Conservation (phyloP, 768 basidiomycete genomes). For the Lanmaoa pseudosensibilis region DNA sequence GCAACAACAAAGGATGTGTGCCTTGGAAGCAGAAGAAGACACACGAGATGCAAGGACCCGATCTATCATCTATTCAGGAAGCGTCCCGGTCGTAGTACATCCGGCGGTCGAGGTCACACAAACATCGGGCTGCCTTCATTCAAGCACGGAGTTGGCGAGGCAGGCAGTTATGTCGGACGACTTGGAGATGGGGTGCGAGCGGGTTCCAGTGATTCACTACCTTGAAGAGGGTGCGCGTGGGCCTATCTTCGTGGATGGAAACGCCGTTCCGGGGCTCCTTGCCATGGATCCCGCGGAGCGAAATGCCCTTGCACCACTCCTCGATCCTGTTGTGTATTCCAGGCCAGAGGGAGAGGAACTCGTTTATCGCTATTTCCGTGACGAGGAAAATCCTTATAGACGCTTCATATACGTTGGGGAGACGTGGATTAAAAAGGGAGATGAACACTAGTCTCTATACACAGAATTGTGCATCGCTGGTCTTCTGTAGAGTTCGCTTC, state of each 20-base stretch:
- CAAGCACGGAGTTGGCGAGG: neutral
- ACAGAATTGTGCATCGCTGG: no score
- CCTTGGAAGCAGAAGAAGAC: neutral
- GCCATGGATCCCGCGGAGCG: slow-evolving; percentile 1
- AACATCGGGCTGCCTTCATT: neutral
- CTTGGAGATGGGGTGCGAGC: neutral
- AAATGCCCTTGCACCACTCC: neutral
- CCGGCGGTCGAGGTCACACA: neutral
- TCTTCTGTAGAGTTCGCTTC: no score
- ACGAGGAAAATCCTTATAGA: neutral
- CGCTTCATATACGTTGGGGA: slow-evolving; percentile 11
- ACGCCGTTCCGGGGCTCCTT: neutral
- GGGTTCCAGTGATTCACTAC: slow-evolving; percentile 2
- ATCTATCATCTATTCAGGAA: neutral
- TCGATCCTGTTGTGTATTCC: neutral
- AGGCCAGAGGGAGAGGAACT: slow-evolving; percentile 10
- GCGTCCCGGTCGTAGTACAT: neutral
- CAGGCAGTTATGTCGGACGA: neutral
- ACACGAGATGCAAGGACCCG: no score
- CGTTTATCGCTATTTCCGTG: neutral
- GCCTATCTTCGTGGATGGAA: slow-evolving; percentile 8
- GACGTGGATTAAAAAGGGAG: slow-evolving; percentile 8
- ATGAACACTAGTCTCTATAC: no score
- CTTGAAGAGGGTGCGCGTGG: slow-evolving; percentile 5
- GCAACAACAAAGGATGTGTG: slow-evolving; percentile 2